Conservation (phyloP, 1,139 yeast species). For the Candida mesenterica region DNA sequence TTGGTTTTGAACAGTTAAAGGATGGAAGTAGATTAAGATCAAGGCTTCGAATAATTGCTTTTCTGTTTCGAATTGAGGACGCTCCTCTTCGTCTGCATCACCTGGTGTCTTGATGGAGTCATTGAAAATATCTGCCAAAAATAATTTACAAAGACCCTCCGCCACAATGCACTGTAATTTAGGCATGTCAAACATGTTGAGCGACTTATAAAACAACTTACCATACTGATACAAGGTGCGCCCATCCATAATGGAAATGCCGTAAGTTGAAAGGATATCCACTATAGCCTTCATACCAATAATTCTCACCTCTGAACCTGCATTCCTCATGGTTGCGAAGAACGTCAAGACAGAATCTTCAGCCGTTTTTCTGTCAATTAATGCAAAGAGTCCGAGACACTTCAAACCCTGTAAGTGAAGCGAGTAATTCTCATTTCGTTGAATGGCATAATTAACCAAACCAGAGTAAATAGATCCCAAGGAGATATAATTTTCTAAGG, state of each 20-base stretch:
- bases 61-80: conserved; percentile 28
- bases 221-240: conserved; percentile 43
- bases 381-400: conserved; percentile 78
- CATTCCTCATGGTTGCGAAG: conserved; percentile 15
- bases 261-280: conserved; percentile 78
- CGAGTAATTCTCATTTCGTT: conserved; percentile 56
- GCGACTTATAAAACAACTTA: conserved; percentile 59
- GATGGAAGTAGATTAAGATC: conserved; percentile 73
- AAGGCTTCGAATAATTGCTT: conserved; percentile 63
- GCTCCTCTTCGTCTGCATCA: conserved; percentile 17
- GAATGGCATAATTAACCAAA: conserved; percentile 79
- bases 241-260: conserved; percentile 62
- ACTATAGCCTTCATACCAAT: conserved; percentile 69
- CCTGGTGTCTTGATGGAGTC: conserved; percentile 37
- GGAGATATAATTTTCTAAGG: conserved; percentile 64
- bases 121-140: conserved; percentile 71
- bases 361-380: conserved; percentile 50
- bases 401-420: conserved; percentile 65
- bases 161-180: conserved; percentile 79
- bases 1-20: conserved; percentile 59
- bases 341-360: conserved; percentile 17
- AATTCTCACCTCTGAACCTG: conserved; percentile 56
- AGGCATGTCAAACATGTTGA: conserved; percentile 57
- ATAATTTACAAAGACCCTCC: conserved; percentile 81
- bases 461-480: conserved; percentile 73